Conservation (phyloP, 495 filamentous ascomycete genomes). For the Letharia columbiana region DNA sequence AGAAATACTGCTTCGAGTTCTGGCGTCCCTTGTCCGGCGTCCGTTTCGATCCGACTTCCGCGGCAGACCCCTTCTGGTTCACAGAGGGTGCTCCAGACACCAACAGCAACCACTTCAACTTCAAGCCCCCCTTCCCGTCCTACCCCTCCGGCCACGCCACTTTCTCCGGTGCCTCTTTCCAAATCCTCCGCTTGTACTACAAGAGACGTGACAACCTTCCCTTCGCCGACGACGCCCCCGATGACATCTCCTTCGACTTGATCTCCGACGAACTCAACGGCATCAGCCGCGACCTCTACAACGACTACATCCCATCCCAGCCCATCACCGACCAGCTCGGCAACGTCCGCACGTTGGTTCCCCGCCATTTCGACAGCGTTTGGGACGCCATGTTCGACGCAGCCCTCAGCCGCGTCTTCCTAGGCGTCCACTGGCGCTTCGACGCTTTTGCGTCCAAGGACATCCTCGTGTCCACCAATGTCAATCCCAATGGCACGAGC, state of each 20-base stretch:
- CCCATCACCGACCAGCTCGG: conserved; percentile 30
- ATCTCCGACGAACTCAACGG: conserved; percentile 33
- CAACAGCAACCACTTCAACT: conserved; percentile 28
- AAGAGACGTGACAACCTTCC: conserved; percentile 24
- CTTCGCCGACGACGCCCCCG: conserved; percentile 28
- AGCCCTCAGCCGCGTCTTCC: conserved; percentile 29
- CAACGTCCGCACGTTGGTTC: conserved; percentile 27
- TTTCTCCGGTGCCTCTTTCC: conserved; percentile 32
- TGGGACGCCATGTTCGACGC: conserved; percentile 34
- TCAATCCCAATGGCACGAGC: conserved; percentile 13
- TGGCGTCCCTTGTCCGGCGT: conserved; percentile 34
- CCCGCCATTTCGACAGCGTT: conserved; percentile 23
- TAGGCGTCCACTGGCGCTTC: conserved; percentile 34
- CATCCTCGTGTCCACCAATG: conserved; percentile 18
- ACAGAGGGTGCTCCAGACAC: conserved; percentile 30
- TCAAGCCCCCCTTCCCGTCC: conserved; percentile 35
- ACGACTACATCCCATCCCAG: conserved; percentile 27
- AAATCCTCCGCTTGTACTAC: conserved; percentile 31
- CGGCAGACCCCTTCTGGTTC: conserved; percentile 31
- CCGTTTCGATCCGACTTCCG: conserved; percentile 25
- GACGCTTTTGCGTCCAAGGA: conserved; percentile 30
- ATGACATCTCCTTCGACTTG: conserved; percentile 28
- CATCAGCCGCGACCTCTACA: conserved; percentile 28
- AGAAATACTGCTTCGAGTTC: conserved; percentile 32
- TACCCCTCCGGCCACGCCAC: conserved; percentile 36